Evolutionary conservation across 2,329 filamentous ascomycete genomes (phyloP), one percentile per base, ranked within the genome.

Genomic region (Aspergillus niger): DNA sequence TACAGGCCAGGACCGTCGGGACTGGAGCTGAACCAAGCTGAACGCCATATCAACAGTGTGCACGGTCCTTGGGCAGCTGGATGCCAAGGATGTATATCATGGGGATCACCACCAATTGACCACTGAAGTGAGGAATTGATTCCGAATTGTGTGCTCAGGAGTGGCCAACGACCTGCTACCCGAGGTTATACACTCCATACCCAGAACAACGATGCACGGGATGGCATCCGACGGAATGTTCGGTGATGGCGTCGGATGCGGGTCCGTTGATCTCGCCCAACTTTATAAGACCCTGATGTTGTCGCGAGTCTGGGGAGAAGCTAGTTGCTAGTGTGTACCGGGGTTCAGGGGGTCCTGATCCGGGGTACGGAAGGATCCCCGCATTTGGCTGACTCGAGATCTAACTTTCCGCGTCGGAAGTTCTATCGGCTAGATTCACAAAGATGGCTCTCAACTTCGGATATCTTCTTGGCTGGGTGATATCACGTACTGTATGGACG

Each of bases 101-200:
- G 8, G 4, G 41, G 17, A 22, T 20, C 44, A 48, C 50, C 61
- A 59, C 54, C 41, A 56, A 39, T 28, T 20, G 55, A 38, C 49
- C 44, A 26, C 20, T 49, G 30, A 49, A 52, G 22, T 56, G 41
- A 57, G 55, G 44, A 59, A 49, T 56, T 60, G 60, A 43, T 64
- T 60, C 62, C 57, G 56, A 30, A 17, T 11, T 36, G 11, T n/a
- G 8, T 20, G n/a, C 20, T 24, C 32, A 28, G 3, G 22, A 8
- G 13, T 51, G 41, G 39, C 3, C 15, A 10, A 36, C 17, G 8
- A 22, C 20, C 15, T 20, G 20, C 28, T 57, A 58, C 50, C 57
- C 60, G 61, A 63, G 57, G 60, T 65, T 61, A 59, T 60, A 41
- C 38, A 51, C 43, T n/a, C 17, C 24, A 36, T 7, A 15, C n/a